These are phyloP conservation scores for Ceratobasidium sp. DNA, from an alignment of 1,284 basidiomycete species.

Conservation along the genomic window DNA sequence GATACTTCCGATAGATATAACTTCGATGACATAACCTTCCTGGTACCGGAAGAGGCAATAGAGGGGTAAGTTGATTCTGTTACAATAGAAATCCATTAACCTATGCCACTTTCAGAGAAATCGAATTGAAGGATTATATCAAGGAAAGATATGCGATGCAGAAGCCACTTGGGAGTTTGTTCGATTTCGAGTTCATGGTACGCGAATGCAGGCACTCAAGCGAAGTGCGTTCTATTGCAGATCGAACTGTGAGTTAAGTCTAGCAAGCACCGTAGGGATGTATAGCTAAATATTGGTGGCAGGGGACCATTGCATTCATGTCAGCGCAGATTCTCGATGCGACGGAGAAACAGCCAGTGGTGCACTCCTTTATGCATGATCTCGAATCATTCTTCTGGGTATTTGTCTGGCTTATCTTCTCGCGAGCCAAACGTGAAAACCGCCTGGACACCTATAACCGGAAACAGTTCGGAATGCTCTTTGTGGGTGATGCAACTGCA, in stretches of 20 bases:
- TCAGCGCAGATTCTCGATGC: constrained; percentile 11
- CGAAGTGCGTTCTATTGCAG: not conserved
- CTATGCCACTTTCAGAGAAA: constrained; percentile 6
- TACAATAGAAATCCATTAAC: no score
- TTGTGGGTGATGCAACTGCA: no score
- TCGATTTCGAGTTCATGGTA: constrained; percentile 29
- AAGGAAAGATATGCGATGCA: not conserved
- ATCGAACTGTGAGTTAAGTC: constrained; percentile 3
- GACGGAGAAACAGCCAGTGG: not conserved
- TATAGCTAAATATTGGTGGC: no score
- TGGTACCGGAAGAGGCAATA: no score
- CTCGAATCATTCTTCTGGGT: constrained; percentile 42
- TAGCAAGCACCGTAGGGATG: no score
- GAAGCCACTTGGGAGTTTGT: not conserved
- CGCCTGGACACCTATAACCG: no score
- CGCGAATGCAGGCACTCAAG: not conserved
- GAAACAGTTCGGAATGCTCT: no score
- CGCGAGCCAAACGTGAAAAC: no score
- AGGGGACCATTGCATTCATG: constrained; percentile 6
- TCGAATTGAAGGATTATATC: not conserved
- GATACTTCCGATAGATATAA: constrained; percentile 3
- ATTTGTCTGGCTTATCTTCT: no score
- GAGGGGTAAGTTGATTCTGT: not conserved
- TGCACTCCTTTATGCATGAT: constrained; percentile 36
- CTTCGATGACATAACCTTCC: no score